Conservation (phyloP, 2,329 filamentous ascomycete genomes). For the Aspergillus arachidicola region DNA sequence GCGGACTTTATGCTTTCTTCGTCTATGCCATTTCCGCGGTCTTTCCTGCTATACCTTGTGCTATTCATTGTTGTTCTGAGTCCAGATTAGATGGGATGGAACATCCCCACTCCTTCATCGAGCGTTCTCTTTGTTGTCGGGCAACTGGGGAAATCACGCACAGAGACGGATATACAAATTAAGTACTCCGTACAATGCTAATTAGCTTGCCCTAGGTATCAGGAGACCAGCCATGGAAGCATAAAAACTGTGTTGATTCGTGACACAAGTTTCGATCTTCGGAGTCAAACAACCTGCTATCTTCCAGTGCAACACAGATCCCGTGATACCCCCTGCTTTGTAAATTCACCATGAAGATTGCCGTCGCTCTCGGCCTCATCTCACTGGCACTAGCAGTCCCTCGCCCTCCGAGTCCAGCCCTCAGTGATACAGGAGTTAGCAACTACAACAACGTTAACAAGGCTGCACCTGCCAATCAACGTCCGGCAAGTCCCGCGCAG, state of each 20-base stretch:
- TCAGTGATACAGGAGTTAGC: not conserved
- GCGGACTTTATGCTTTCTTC: not conserved
- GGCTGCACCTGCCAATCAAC: not conserved
- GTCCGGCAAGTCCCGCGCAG: not conserved
- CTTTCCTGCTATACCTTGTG: not conserved
- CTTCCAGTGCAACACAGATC: not conserved
- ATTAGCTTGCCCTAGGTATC: not conserved
- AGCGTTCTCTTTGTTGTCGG: not conserved
- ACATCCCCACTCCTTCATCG: not conserved
- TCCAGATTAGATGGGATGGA: not conserved
- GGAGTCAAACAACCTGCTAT: too few species aligned
- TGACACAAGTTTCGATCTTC: not conserved
- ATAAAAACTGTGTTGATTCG: not conserved
- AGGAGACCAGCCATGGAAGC: not conserved
- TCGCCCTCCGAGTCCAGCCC: not conserved
- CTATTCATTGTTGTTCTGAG: not conserved
- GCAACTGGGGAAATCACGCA: not conserved
- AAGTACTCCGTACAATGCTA: too few species aligned
- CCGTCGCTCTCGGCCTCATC: not conserved
- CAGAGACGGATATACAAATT: not conserved
- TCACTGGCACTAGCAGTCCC: not conserved
- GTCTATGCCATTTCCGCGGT: accelerated
- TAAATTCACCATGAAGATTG: not conserved
- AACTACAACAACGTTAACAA: not conserved
- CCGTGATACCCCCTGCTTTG: not conserved